These are phyloP conservation scores for Suillus bovinus DNA, from an alignment of 768 basidiomycete species.

Conservation along the genomic window DNA sequence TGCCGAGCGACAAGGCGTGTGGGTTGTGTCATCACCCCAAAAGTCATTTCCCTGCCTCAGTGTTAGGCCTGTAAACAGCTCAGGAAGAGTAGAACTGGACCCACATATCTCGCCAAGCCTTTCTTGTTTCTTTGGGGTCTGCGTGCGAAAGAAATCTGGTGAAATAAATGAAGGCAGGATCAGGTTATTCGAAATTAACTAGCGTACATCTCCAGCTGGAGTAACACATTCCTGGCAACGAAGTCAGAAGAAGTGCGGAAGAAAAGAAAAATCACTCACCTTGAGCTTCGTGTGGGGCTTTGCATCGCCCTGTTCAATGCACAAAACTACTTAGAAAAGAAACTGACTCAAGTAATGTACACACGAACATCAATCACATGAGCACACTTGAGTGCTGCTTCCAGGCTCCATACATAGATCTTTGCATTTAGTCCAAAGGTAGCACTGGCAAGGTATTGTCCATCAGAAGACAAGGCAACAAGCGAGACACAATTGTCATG, in stretches of 20 bases:
- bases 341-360: neutral
- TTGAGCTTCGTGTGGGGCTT: neutral
- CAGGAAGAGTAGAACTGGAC: neutral
- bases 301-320: neutral
- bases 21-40: neutral
- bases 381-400: slow-evolving; percentile 20
- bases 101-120: neutral
- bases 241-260: neutral
- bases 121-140: no score
- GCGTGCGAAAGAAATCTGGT: no score
- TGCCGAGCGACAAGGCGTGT: neutral
- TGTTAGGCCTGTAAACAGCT: neutral
- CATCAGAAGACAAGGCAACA: slow-evolving; percentile 79
- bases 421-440: slow-evolving; percentile 61
- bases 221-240: neutral
- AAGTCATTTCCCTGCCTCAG: neutral
- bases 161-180: no score
- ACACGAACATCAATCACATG: neutral
- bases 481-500: slow-evolving; percentile 80
- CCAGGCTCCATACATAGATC: slow-evolving; percentile 80
- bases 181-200: no score
- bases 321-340: neutral
- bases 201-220: neutral
- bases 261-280: neutral
- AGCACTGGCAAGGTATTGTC: slow-evolving; percentile 75